Conservation (phyloP, 2,329 filamentous ascomycete species). For the Colletotrichum theobromicola region DNA sequence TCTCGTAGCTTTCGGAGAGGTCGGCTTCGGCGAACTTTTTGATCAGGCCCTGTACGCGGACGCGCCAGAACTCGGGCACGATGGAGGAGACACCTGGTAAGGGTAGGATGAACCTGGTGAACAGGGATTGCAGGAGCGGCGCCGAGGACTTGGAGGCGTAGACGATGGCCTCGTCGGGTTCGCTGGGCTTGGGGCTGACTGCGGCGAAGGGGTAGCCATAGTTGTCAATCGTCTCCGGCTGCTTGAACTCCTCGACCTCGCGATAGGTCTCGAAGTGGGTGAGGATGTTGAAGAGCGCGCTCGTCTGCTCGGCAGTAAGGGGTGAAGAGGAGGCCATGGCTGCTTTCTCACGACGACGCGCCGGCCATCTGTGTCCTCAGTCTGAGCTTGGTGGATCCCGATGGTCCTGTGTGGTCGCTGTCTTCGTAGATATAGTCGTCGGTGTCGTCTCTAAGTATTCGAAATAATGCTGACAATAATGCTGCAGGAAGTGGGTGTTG, state of each 20-base stretch:
- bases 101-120: constrained; percentile 67
- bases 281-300: constrained; percentile 64
- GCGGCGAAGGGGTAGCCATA: constrained; percentile 74
- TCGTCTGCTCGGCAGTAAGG: constrained; percentile 46
- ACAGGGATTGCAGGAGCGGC: constrained; percentile 72
- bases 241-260: constrained; percentile 76
- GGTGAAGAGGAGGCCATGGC: constrained; percentile 1
- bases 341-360: not conserved
- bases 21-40: constrained; percentile 69
- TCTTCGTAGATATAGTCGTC: not conserved
- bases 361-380: not conserved
- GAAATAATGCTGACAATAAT: not conserved
- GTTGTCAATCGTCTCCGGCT: constrained; percentile 63
- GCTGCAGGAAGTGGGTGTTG: no score
- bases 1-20: constrained; percentile 83
- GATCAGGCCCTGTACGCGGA: constrained; percentile 65
- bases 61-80: constrained; percentile 67
- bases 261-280: constrained; percentile 64
- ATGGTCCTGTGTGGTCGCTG: not conserved
- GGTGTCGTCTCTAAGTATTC: not conserved
- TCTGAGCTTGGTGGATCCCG: not conserved
- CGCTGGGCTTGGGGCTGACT: not conserved
- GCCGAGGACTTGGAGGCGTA: constrained; percentile 50
- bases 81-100: constrained; percentile 72
- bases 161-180: not conserved